These are phyloP conservation scores for Microbotryomycetes sp. DNA, from an alignment of 1,284 basidiomycete genomes.

Conservation along the genomic window DNA sequence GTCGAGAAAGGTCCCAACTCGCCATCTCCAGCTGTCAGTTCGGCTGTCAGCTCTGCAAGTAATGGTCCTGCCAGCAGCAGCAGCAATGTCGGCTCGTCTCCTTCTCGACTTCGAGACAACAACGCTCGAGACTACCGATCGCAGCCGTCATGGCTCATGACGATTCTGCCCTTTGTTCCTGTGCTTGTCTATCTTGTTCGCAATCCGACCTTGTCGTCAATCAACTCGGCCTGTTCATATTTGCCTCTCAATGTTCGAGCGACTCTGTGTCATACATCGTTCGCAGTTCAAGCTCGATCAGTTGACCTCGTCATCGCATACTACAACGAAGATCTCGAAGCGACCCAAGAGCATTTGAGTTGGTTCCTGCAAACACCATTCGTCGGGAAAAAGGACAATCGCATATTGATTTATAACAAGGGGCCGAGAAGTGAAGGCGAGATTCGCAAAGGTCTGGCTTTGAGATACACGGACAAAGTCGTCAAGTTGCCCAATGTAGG, in stretches of 20 bases:
- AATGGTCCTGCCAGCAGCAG: background rate
- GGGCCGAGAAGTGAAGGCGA: slow-evolving; percentile 5
- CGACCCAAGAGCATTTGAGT: slow-evolving; percentile 7
- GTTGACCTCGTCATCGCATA: slow-evolving; percentile 32
- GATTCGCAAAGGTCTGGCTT: slow-evolving; percentile 8
- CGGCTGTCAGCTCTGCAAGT: background rate
- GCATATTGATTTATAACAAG: slow-evolving; percentile 30
- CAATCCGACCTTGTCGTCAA: slow-evolving; percentile 5
- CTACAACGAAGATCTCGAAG: slow-evolving; percentile 19
- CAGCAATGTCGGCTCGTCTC: too few relatives aligned
- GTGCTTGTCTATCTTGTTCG: slow-evolving; percentile 15
- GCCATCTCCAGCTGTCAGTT: background rate
- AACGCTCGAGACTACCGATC: background rate
- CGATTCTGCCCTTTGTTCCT: slow-evolving; percentile 12
- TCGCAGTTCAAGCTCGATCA: background rate
- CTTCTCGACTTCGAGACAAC: background rate
- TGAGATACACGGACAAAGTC: slow-evolving; percentile 21
- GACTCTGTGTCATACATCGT: slow-evolving; percentile 10
- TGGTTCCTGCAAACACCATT: slow-evolving; percentile 6
- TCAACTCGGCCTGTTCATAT: slow-evolving; percentile 15
- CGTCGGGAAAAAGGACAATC: background rate
- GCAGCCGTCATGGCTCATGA: background rate
- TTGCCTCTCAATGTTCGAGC: slow-evolving; percentile 16
- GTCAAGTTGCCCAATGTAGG: slow-evolving; percentile 31
- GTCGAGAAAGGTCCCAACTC: background rate